A percentile compares a stretch with the other conserved stretches of the same genome.
Conservation (phyloP, 305 asterid genomes). For the Fraxinus velutina region DNA sequence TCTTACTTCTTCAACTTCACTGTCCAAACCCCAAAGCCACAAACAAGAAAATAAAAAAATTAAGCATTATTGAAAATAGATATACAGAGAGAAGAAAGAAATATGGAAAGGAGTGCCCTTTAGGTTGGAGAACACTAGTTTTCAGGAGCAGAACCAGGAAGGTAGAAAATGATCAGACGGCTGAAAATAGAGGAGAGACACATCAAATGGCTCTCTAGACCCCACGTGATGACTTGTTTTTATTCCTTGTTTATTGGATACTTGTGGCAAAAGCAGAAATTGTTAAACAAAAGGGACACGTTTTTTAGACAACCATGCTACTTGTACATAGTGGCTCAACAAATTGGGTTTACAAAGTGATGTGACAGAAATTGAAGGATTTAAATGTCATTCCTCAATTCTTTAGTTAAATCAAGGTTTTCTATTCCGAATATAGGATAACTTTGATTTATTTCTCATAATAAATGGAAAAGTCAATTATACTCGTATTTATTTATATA, state of each 20-base stretch:
- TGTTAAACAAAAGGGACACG: not conserved
- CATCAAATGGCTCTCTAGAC: slow-evolving; percentile 28
- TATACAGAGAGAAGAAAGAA: slow-evolving; percentile 8
- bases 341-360: too few species aligned
- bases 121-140: not conserved
- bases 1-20: slow-evolving; percentile 14
- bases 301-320: not conserved
- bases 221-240: slow-evolving; percentile 25
- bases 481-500: too few species aligned
- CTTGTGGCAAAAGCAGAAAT: slow-evolving; percentile 24
- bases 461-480: too few species aligned
- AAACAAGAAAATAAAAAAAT: not conserved
- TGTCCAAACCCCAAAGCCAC: slow-evolving; percentile 12
- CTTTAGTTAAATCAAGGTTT: too few species aligned
- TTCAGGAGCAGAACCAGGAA: not conserved
- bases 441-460: too few species aligned
- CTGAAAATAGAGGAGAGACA: slow-evolving; percentile 35
- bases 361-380: too few species aligned
- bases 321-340: too few species aligned
- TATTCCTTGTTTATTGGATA: slow-evolving; percentile 23
- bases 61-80: too few species aligned
- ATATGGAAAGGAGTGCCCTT: not conserved
- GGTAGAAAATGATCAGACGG: slow-evolving; percentile 37
- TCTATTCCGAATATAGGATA: too few species aligned
- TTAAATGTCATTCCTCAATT: too few species aligned